A percentile compares a stretch with the other conserved stretches of the same genome.
phyloP scores from a whole-genome alignment of 129 eudicot species.

The Artemisia tridentata region DNA sequence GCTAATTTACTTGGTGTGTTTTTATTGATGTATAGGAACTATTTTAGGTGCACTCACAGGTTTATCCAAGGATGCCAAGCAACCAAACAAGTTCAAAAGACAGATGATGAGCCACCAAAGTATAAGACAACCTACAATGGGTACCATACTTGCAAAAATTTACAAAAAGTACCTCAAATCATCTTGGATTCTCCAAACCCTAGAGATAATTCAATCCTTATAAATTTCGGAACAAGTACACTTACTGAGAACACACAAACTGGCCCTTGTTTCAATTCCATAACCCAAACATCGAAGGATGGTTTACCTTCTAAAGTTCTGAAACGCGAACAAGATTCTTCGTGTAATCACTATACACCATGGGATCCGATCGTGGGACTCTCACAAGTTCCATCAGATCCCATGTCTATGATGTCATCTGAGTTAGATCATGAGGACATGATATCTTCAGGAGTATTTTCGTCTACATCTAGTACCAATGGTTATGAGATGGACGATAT shows the following conservation, averaged over 20 bases:
- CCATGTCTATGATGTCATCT: constrained; percentile 32
- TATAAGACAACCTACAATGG: constrained; percentile 44
- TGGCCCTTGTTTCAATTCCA: constrained; percentile 3
- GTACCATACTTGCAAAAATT: constrained; percentile 41
- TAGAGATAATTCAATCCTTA: constrained; percentile 35
- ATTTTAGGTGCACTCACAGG: constrained; percentile 65
- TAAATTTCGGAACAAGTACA: constrained; percentile 28
- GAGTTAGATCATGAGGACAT: constrained; percentile 36
- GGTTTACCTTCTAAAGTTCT: too few species aligned
- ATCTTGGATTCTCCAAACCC: constrained; percentile 22
- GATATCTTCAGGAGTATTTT: constrained; percentile 41
- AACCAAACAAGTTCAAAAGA: constrained; percentile 52
- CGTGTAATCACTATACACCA: background rate
- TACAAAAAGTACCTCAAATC: constrained; percentile 27
- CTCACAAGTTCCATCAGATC: constrained; percentile 31
- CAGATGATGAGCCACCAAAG: constrained; percentile 34
- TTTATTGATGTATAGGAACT: constrained; percentile 37
- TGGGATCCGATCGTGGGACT: background rate
- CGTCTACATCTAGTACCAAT: constrained; percentile 38
- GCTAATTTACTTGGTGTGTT: too few species aligned
- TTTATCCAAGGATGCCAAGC: constrained; percentile 53
- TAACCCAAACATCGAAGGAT: too few species aligned
- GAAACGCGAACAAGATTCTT: background rate
- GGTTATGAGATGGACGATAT: constrained; percentile 26
- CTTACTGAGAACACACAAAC: background rate